Percentiles rank a stretch among this genome's conserved stretches.
These are phyloP conservation scores for Trichoderma oligosporum DNA, from an alignment of 2,329 filamentous ascomycete genomes.

Conservation along the genomic window DNA sequence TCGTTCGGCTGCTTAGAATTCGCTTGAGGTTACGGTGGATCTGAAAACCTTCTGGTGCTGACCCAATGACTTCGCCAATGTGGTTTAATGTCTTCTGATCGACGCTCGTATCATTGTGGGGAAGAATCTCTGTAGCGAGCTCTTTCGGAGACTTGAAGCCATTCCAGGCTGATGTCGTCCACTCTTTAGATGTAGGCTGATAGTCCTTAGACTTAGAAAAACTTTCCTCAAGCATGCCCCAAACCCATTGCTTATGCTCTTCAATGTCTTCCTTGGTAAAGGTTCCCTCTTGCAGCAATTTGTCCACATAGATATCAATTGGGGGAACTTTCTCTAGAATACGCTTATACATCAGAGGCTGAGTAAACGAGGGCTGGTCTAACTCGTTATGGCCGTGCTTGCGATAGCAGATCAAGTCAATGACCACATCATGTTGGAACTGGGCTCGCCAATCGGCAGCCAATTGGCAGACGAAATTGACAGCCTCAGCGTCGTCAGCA, in stretches of 20 bases:
- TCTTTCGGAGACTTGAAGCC: conserved; percentile 99
- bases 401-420: conserved; percentile 97
- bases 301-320: conserved; percentile 86
- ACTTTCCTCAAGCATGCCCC: conserved; percentile 97
- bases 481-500: conserved; percentile 94
- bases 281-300: conserved; percentile 85
- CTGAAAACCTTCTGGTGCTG: conserved; percentile 77
- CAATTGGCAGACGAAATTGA: conserved; percentile 97
- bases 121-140: conserved; percentile 86
- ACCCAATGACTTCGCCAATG: conserved; percentile 77
- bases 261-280: conserved; percentile 98
- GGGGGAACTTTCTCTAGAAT: conserved; percentile 81
- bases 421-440: conserved; percentile 97
- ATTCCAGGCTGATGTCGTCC: conserved; percentile 98
- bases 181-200: conserved; percentile 92
- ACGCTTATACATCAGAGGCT: conserved; percentile 98
- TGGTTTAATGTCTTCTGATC: conserved; percentile 69
- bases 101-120: conserved; percentile 84
- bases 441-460: conserved; percentile 97
- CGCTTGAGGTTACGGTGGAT: conserved; percentile 96
- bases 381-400: conserved; percentile 99
- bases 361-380: conserved; percentile 98
- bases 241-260: conserved; percentile 99
- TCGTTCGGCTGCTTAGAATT: conserved; percentile 83
- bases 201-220: conserved; percentile 98